Evolutionary conservation across 306 rosid species (phyloP).

Genomic region (Oemleria cerasiformis): DNA sequence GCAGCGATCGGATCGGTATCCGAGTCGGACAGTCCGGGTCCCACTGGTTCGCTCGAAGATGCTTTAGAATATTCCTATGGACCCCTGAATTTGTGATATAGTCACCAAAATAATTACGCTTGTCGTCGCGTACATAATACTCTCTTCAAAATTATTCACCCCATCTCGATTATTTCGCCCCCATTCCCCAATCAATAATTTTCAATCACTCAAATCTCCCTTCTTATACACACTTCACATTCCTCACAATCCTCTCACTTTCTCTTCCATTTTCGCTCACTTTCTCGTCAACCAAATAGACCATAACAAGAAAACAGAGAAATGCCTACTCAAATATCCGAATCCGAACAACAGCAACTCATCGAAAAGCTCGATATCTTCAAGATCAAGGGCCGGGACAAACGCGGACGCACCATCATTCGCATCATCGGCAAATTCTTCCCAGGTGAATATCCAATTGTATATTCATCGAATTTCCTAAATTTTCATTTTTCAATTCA

Average conservation of each 20-base stretch:
- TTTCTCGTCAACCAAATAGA: not conserved
- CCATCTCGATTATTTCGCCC: not conserved
- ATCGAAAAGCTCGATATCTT: conserved; percentile 62
- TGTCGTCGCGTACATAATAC: not conserved
- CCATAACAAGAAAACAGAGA: not conserved
- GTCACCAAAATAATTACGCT: conserved; percentile 11
- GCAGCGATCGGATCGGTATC: not conserved
- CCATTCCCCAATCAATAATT: no score
- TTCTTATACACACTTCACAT: no score
- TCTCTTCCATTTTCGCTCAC: not conserved
- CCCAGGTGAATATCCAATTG: conserved; percentile 44
- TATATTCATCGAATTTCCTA: not conserved
- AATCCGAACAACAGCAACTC: conserved; percentile 49
- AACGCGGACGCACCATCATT: conserved; percentile 69
- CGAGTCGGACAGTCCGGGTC: conserved; percentile 2
- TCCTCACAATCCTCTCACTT: not conserved
- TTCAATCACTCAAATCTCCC: no score
- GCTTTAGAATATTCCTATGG: not conserved
- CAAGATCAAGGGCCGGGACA: conserved; percentile 79
- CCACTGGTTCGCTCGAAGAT: not conserved
- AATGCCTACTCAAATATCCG: conserved; percentile 42
- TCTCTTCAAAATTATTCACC: not conserved
- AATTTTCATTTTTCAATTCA: not conserved
- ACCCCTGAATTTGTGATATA: not conserved
- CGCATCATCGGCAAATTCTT: conserved; percentile 81